phyloP scores from a whole-genome alignment of 2,329 filamentous ascomycete species.

The Sporothrix inflata region DNA sequence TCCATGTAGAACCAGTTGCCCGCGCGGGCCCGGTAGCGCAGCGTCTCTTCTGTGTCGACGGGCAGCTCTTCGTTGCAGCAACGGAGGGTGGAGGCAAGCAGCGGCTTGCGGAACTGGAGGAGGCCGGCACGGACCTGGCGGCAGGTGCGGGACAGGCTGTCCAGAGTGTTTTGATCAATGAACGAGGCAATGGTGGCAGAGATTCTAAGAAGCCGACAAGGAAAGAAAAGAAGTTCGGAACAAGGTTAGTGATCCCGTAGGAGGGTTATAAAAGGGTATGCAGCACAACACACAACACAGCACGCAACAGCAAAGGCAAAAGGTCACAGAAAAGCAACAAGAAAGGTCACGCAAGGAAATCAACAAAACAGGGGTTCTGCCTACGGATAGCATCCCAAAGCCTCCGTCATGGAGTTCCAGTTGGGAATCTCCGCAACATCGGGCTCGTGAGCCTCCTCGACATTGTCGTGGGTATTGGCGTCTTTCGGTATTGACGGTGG shows the following conservation, averaged over 20 bases:
- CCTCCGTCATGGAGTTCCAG: constrained; percentile 62
- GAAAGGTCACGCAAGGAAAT: constrained; percentile 26
- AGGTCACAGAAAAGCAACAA: neutral
- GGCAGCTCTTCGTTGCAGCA: constrained; percentile 72
- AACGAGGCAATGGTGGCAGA: constrained; percentile 73
- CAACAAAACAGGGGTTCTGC: constrained; percentile 42
- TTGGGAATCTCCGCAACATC: constrained; percentile 52
- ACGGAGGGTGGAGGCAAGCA: constrained; percentile 75
- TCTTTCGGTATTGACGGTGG: neutral
- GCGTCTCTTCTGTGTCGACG: constrained; percentile 58
- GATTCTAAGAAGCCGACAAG: constrained; percentile 59
- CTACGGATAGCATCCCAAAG: constrained; percentile 71
- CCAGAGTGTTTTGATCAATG: constrained; percentile 85
- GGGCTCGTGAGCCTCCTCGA: constrained; percentile 35
- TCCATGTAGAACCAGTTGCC: constrained; percentile 65
- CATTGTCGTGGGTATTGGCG: neutral
- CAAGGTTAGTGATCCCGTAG: constrained; percentile 32
- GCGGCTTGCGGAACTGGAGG: constrained; percentile 73
- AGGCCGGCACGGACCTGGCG: constrained; percentile 77
- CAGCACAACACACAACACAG: constrained; percentile 28
- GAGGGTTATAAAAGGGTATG: constrained; percentile 25
- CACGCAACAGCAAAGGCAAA: neutral
- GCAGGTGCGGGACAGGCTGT: constrained; percentile 80
- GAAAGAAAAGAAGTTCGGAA: constrained; percentile 27
- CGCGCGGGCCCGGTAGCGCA: constrained; percentile 61